phyloP scores from a whole-genome alignment of 805 yeast species.

The Metschnikowia continentalis region DNA sequence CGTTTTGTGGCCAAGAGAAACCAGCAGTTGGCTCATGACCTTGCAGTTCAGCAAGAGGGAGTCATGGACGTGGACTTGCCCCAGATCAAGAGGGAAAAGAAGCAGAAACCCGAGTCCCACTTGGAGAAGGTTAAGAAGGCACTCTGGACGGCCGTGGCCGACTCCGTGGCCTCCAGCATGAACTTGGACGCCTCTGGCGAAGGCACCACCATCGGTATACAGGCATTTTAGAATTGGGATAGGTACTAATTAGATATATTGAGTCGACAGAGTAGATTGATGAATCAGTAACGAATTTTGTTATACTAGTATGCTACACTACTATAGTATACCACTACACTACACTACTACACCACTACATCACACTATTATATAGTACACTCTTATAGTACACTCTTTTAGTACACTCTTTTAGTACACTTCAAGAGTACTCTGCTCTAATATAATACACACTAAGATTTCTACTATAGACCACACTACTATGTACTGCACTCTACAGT shows the following conservation, averaged over 20 bases:
- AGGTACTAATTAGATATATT: not conserved
- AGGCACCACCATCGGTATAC: slow-evolving; percentile 85
- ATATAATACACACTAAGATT: too few relatives aligned
- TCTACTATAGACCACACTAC: too few relatives aligned
- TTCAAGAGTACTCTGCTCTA: too few relatives aligned
- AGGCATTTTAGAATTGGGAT: slow-evolving; percentile 40
- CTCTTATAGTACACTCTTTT: too few relatives aligned
- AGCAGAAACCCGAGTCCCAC: slow-evolving; percentile 23
- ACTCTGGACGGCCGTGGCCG: slow-evolving; percentile 69
- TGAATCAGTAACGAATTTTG: not conserved
- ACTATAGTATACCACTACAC: too few relatives aligned
- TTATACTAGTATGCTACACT: too few relatives aligned
- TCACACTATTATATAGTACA: too few relatives aligned
- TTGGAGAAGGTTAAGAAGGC: slow-evolving; percentile 57
- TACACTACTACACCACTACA: too few relatives aligned
- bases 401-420: too few relatives aligned
- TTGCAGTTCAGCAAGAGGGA: slow-evolving; percentile 35
- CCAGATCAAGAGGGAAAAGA: slow-evolving; percentile 14
- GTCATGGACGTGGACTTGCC: slow-evolving; percentile 48
- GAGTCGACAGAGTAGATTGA: not conserved
- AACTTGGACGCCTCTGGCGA: slow-evolving; percentile 48
- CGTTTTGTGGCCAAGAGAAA: slow-evolving; percentile 62
- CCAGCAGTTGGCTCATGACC: slow-evolving; percentile 44
- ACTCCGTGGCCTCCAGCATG: slow-evolving; percentile 45
- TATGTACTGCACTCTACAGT: too few relatives aligned